phyloP scores from a whole-genome alignment of 352 stramenopile species.

The Globisporangium sylvaticum region DNA sequence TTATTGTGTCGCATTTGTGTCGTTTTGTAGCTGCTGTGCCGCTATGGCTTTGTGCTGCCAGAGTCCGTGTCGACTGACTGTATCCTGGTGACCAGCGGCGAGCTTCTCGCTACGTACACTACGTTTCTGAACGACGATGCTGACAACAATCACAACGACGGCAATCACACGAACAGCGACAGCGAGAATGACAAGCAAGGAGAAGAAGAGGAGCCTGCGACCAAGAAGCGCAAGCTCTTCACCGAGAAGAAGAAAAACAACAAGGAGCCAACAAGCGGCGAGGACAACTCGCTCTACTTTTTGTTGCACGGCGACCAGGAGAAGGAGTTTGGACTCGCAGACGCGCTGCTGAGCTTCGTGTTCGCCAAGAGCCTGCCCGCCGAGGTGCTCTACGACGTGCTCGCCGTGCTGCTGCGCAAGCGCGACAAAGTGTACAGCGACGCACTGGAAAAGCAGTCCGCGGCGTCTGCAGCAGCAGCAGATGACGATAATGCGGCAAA shows the following conservation, averaged over 20 bases:
- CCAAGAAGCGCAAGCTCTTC: constrained; percentile 42
- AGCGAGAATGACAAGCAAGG: constrained; percentile 13
- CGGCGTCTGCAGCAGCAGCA: not conserved
- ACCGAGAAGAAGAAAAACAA: constrained; percentile 13
- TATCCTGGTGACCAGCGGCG: constrained; percentile 44
- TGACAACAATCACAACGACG: constrained; percentile 26
- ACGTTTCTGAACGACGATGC: constrained; percentile 32
- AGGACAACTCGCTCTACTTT: constrained; percentile 41
- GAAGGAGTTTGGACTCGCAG: constrained; percentile 55
- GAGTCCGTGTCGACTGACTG: constrained; percentile 35
- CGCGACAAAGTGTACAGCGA: constrained; percentile 68
- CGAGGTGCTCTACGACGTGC: constrained; percentile 63
- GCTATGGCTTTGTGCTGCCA: constrained; percentile 65
- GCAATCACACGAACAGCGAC: constrained; percentile 20
- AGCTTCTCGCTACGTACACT: constrained; percentile 37
- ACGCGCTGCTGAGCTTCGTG: constrained; percentile 64
- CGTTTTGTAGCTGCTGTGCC: constrained; percentile 45
- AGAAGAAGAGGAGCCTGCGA: constrained; percentile 20
- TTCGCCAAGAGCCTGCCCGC: constrained; percentile 42
- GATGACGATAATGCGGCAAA: not conserved
- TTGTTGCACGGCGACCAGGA: constrained; percentile 42
- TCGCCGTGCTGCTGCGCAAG: constrained; percentile 51
- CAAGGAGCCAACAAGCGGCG: not conserved
- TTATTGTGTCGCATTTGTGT: not conserved
- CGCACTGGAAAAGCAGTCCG: constrained; percentile 19